Conservation (phyloP, 1,139 yeast genomes). For the Zygosaccharomyces sapae region DNA sequence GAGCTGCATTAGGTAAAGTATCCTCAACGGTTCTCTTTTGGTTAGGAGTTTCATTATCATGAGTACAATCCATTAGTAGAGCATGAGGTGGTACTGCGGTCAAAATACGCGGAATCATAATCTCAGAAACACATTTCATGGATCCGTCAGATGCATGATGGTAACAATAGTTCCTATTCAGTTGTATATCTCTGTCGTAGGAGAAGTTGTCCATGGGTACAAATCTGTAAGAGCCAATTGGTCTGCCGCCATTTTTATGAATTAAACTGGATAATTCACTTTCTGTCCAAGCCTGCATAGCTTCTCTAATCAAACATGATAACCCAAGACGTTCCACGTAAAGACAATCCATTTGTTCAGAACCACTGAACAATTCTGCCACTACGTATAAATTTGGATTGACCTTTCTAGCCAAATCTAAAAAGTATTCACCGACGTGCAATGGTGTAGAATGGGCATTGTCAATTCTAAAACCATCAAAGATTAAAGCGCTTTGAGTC, state of each 20-base stretch:
- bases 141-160: conserved; percentile 29
- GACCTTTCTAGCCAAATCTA: conserved; percentile 81
- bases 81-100: conserved; percentile 83
- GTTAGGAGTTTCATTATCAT: conserved; percentile 85
- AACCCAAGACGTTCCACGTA: conserved; percentile 89
- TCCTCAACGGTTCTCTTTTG: conserved; percentile 92
- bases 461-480: conserved; percentile 88
- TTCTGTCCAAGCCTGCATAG: conserved; percentile 94
- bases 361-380: conserved; percentile 91
- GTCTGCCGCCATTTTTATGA: conserved; percentile 91
- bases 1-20: conserved; percentile 89
- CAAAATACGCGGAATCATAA: conserved; percentile 62
- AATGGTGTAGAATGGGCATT: conserved; percentile 97
- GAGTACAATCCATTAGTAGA: conserved; percentile 95
- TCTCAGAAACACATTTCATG: conserved; percentile 45
- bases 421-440: conserved; percentile 83
- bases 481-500: conserved; percentile 65
- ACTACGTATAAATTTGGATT: conserved; percentile 87
- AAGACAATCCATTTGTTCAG: conserved; percentile 82
- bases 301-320: conserved; percentile 85
- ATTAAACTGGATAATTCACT: conserved; percentile 81
- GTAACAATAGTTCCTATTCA: conserved; percentile 31
- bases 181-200: conserved; percentile 52
- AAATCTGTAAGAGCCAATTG: conserved; percentile 85
- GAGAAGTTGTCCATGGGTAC: conserved; percentile 69